phyloP scores from a whole-genome alignment of 2,329 filamentous ascomycete species.

The Aspergillus sp. region DNA sequence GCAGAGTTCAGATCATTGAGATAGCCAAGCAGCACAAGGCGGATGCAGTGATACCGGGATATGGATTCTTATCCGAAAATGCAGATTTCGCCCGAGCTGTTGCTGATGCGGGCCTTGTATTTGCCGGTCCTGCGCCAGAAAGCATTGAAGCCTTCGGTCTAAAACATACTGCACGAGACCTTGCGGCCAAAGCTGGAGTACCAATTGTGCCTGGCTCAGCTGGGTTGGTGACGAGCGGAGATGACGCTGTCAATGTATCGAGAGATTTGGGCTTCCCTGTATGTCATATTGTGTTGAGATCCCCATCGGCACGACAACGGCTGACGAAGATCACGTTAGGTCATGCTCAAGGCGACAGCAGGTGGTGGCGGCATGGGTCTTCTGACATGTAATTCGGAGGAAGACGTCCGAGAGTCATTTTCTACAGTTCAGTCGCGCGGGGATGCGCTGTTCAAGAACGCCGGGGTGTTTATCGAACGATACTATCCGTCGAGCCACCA shows the following conservation, averaged over 20 bases:
- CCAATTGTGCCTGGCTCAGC: conserved; percentile 27
- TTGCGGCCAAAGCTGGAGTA: conserved; percentile 47
- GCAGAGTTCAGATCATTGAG: conserved; percentile 40
- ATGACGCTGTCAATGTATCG: conserved; percentile 19
- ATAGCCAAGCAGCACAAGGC: conserved; percentile 50
- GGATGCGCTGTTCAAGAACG: conserved; percentile 42
- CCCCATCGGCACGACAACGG: conserved; percentile 27
- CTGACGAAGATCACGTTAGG: conserved; percentile 47
- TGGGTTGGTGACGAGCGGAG: conserved; percentile 20
- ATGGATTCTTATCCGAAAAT: conserved; percentile 37
- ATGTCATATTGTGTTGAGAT: too few relatives aligned
- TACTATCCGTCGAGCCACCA: conserved; percentile 46
- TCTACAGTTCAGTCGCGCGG: conserved; percentile 40
- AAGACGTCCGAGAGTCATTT: conserved; percentile 31
- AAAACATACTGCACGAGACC: background rate
- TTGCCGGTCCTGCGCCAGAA: conserved; percentile 30
- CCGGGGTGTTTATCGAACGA: conserved; percentile 43
- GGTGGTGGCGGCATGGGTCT: conserved; percentile 50
- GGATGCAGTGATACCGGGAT: conserved; percentile 55
- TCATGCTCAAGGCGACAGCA: conserved; percentile 50
- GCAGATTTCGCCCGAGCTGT: conserved; percentile 27
- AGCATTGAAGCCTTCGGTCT: conserved; percentile 30
- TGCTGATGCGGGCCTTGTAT: conserved; percentile 28
- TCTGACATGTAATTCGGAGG: conserved; percentile 33
- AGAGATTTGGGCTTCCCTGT: conserved; percentile 30